Base-by-base conservation (phyloP, 805 yeast species). In the Metschnikowia reukaufii region DNA sequence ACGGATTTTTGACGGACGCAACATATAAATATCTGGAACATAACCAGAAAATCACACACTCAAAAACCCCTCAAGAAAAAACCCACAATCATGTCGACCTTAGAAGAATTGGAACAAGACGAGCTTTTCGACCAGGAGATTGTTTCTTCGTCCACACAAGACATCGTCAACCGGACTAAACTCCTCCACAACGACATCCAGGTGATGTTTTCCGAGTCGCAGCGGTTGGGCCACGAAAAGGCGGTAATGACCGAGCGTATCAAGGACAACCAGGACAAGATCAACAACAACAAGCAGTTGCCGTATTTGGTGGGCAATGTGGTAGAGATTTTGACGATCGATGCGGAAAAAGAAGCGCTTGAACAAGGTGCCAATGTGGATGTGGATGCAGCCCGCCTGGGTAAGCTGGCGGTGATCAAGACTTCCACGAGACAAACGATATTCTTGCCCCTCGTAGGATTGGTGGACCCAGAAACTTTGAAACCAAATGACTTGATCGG, bases 401-500 rank as follows among this genome's bases (percentile, higher is more conserved):
- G 99, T 6, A 90, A 92, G 69, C 89, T 96, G n/a, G 99, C 99
- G 1, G 99, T 94, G 31, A 88, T 94, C 52, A 94, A 94, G 69
- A 94, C 99, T 0, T 88, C 97, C 0, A 94, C 99, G 8, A 83
- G 99, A 63, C 99, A 94, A 64, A 94, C 99, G 2, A 96, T 94
- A 29, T 94, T 94, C 60, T 73, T 94, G 63, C 99, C 99, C 30
- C 79, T 94, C 69, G 87, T 94, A 48, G 99, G 99, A 17, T 73
- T 94, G 44, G 99, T 94, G 17, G 97, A 91, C 59, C 91, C 97
- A 1, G 84, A 82, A 38, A 79, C 77, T n/a, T 77, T 94, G 57
- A 92, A 88, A 67, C 99, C 99, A n/a, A 95, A 95, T 57, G 99
- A 94, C 64, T 76, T 94, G 58, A 95, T 94, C 49, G 99, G 99